A percentile compares a stretch with the other conserved stretches of the same genome.
These are phyloP conservation scores for Phtheirospermum japonicum DNA, from an alignment of 257 asterid species.

Conservation along the genomic window DNA sequence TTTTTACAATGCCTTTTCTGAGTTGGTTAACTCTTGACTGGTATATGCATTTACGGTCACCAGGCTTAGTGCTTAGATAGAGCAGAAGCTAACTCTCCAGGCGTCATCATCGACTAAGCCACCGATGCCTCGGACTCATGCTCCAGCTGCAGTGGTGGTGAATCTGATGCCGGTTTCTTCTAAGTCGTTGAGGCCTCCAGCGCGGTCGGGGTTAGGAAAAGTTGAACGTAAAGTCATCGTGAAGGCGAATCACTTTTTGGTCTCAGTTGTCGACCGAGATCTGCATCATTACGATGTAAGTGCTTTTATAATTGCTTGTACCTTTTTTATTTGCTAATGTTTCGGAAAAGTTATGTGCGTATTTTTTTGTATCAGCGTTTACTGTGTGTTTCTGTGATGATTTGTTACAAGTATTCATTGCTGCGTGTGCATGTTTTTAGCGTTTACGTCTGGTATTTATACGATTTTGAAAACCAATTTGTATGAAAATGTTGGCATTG, in stretches of 20 bases:
- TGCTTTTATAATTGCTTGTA: background rate
- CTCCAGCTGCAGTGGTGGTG: constrained; percentile 12
- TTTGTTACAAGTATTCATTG: background rate
- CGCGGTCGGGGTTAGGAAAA: constrained; percentile 53
- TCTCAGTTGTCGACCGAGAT: constrained; percentile 50
- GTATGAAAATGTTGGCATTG: too few relatives aligned
- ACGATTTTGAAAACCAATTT: too few relatives aligned
- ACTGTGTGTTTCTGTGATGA: too few relatives aligned
- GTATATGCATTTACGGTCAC: too few relatives aligned
- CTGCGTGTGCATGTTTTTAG: too few relatives aligned
- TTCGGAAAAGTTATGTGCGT: background rate
- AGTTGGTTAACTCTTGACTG: too few relatives aligned
- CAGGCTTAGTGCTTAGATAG: constrained; percentile 30
- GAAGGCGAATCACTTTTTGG: constrained; percentile 70
- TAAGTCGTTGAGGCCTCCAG: constrained; percentile 41
- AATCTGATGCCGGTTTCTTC: constrained; percentile 50
- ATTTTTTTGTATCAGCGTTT: background rate
- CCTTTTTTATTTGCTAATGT: background rate
- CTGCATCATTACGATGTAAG: constrained; percentile 73
- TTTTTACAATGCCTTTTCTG: too few relatives aligned
- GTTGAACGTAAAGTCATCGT: constrained; percentile 34
- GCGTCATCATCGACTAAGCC: constrained; percentile 33
- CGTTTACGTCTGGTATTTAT: too few relatives aligned
- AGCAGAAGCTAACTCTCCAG: constrained; percentile 37
- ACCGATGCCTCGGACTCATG: background rate